Conservation (phyloP, 208 protist genomes). For the Wallacemonas rigidus region DNA sequence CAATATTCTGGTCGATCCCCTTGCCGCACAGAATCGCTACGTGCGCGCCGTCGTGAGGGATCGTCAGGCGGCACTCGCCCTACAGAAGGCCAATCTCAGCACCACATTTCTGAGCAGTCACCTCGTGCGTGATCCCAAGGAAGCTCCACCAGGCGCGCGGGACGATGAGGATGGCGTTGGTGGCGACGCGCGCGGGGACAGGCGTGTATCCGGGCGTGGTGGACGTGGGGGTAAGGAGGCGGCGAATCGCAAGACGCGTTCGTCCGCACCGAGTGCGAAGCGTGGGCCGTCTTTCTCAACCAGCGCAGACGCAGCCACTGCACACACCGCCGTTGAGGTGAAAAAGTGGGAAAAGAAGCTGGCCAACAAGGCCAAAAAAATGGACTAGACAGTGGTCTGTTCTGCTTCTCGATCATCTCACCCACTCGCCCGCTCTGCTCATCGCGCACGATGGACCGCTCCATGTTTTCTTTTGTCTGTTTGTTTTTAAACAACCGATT, state of each 20-base stretch:
- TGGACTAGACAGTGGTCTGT: background rate
- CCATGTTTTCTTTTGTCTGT: slow-evolving; percentile 14
- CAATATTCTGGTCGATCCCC: slow-evolving; percentile 54
- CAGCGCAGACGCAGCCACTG: background rate
- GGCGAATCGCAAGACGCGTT: background rate
- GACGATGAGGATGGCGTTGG: slow-evolving; percentile 12
- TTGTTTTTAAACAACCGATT: slow-evolving; percentile 13
- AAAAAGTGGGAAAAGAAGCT: slow-evolving; percentile 15
- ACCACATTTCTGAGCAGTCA: slow-evolving; percentile 71
- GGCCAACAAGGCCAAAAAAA: slow-evolving; percentile 14
- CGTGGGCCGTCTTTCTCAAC: slow-evolving; percentile 7
- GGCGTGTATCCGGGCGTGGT: background rate
- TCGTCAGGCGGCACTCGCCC: slow-evolving; percentile 52
- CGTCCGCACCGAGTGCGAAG: background rate
- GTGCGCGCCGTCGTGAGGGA: slow-evolving; percentile 59
- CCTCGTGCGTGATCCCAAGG: slow-evolving; percentile 51
- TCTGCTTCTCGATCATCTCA: background rate
- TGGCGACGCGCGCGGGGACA: background rate
- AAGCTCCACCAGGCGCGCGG: slow-evolving; percentile 13
- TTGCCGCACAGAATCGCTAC: slow-evolving; percentile 33
- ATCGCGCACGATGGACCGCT: background rate
- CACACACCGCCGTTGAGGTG: background rate
- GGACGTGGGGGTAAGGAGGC: background rate
- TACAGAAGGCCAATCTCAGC: slow-evolving; percentile 76
- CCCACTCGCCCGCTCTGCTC: background rate